These are phyloP conservation scores for Colletotrichum scovillei DNA, from an alignment of 2,329 filamentous ascomycete genomes.

Conservation along the genomic window DNA sequence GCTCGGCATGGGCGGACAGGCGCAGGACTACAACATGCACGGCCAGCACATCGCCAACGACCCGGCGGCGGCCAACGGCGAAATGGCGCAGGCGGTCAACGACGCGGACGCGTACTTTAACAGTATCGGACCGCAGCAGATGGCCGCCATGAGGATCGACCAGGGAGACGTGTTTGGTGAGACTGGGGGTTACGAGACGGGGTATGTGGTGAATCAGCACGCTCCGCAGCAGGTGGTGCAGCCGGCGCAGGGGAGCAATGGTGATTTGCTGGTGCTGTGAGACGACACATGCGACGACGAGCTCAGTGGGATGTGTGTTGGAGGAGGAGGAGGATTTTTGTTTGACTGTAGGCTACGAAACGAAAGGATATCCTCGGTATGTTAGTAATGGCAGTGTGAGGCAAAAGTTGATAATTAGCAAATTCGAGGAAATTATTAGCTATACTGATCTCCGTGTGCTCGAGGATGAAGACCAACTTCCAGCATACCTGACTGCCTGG, in stretches of 20 bases:
- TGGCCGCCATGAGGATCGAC: slow-evolving; percentile 77
- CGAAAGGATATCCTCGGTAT: slow-evolving; percentile 14
- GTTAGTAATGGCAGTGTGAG: neutral
- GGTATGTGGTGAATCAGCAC: slow-evolving; percentile 85
- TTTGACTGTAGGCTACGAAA: slow-evolving; percentile 8
- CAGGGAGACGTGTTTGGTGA: slow-evolving; percentile 74
- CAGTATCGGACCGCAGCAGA: slow-evolving; percentile 77
- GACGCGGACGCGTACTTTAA: slow-evolving; percentile 94
- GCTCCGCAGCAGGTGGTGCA: slow-evolving; percentile 81
- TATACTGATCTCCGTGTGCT: neutral
- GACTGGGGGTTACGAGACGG: slow-evolving; percentile 62
- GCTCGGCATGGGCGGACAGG: slow-evolving; percentile 65
- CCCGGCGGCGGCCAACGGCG: slow-evolving; percentile 44
- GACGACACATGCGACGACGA: slow-evolving; percentile 23
- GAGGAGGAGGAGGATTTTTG: neutral
- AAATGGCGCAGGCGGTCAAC: slow-evolving; percentile 78
- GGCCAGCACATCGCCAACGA: slow-evolving; percentile 41
- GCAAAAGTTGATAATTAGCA: neutral
- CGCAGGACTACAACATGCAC: slow-evolving; percentile 61
- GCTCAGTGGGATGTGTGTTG: neutral
- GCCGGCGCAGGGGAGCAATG: slow-evolving; percentile 74
- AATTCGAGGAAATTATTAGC: neutral
- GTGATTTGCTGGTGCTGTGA: slow-evolving; percentile 77
- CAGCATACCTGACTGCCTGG: no score
- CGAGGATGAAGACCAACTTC: no score